These are phyloP conservation scores for Diutina sp. DNA, from an alignment of 1,139 yeast genomes.

Conservation along the genomic window DNA sequence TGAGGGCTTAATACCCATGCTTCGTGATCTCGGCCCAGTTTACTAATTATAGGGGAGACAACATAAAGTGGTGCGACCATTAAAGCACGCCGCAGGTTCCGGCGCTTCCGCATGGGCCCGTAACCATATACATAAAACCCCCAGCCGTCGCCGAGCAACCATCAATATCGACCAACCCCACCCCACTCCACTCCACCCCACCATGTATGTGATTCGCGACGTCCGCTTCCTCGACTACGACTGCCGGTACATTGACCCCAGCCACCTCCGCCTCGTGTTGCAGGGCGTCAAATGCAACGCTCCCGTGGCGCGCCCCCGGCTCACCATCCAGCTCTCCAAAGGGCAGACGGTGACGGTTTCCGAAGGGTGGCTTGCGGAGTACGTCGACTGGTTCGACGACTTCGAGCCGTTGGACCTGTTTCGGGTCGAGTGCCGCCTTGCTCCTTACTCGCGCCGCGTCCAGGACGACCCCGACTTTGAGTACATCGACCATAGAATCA, in stretches of 20 bases:
- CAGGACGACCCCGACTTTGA: background rate
- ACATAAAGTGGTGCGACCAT: background rate
- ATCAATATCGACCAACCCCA: background rate
- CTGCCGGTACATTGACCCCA: background rate
- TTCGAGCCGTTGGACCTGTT: background rate
- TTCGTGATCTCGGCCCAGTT: background rate
- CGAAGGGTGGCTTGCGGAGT: background rate
- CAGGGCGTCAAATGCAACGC: background rate
- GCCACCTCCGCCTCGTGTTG: background rate
- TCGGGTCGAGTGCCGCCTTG: background rate
- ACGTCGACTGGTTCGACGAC: background rate
- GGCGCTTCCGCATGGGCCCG: background rate
- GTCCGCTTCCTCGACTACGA: background rate
- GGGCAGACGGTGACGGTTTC: background rate
- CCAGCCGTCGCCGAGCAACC: background rate
- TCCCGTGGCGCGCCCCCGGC: background rate
- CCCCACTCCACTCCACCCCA: background rate
- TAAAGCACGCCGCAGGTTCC: background rate
- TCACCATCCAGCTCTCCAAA: background rate
- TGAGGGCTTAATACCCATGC: background rate
- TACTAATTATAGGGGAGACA: background rate
- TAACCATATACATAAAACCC: background rate
- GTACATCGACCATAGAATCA: background rate
- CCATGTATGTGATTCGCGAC: conserved; percentile 1
- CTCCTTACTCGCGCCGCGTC: background rate